Percentiles rank a stretch among this genome's conserved stretches.
These are phyloP conservation scores for Wickerhamiella hasegawae DNA, from an alignment of 805 yeast species.

Conservation along the genomic window DNA sequence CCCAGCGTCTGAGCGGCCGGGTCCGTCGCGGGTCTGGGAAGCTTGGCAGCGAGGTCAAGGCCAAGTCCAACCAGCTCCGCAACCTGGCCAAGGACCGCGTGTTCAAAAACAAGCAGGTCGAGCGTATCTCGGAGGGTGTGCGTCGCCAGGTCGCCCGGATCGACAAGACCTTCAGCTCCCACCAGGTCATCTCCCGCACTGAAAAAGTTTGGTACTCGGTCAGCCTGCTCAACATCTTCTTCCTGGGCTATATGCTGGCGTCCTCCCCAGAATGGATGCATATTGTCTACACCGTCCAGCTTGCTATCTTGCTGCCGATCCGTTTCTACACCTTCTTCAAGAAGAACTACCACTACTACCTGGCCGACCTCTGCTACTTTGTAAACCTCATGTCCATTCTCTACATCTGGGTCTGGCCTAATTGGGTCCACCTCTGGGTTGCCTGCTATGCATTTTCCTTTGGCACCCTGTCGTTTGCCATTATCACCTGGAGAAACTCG, in stretches of 20 bases:
- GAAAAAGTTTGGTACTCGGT: conserved; percentile 74
- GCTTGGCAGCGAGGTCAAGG: conserved; percentile 5
- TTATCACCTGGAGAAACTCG: conserved; percentile 89
- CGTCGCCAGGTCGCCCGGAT: conserved; percentile 17
- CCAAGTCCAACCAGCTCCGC: conserved; percentile 1
- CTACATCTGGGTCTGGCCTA: conserved; percentile 73
- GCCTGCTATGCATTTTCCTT: conserved; percentile 74
- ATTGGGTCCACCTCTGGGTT: conserved; percentile 54
- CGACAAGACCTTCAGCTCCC: conserved; percentile 15
- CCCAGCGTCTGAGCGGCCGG: conserved; percentile 16
- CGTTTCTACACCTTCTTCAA: conserved; percentile 71
- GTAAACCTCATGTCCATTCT: conserved; percentile 56
- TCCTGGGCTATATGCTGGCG: conserved; percentile 64
- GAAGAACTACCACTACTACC: conserved; percentile 62
- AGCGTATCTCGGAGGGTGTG: conserved; percentile 15
- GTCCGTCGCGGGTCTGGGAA: conserved; percentile 10
- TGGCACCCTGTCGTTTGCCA: conserved; percentile 88
- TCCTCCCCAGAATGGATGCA: conserved; percentile 65
- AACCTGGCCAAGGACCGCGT: conserved; percentile 5
- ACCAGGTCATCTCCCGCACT: conserved; percentile 24
- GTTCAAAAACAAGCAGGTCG: conserved; percentile 15
- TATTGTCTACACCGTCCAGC: conserved; percentile 47
- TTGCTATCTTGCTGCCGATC: conserved; percentile 59
- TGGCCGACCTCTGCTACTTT: conserved; percentile 88
- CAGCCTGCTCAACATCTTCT: conserved; percentile 50